Conservation (phyloP, 495 filamentous ascomycete species). For the Daldinia caldariorum region DNA sequence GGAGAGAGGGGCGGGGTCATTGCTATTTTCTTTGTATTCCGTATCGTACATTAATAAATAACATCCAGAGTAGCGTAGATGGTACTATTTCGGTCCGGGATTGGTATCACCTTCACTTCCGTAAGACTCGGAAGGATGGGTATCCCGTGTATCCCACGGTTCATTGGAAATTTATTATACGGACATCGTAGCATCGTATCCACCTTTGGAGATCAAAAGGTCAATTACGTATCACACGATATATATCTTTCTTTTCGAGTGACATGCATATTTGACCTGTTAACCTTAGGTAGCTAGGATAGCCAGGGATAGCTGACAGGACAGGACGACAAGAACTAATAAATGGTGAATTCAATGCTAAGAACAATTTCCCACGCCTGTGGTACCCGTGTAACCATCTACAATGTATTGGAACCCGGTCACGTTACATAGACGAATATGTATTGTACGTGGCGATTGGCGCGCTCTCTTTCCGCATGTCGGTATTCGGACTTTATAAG, state of each 20-base stretch:
- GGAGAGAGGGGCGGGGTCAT: neutral
- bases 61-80: neutral
- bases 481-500: slow-evolving; percentile 41
- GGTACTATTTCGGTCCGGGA: neutral
- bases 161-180: slow-evolving; percentile 19
- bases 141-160: slow-evolving; percentile 7
- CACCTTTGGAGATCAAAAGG: slow-evolving; percentile 3
- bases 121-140: slow-evolving; percentile 3
- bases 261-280: slow-evolving; percentile 11
- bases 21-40: slow-evolving; percentile 9
- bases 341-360: slow-evolving; percentile 1
- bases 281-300: neutral
- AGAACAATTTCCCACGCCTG: slow-evolving; percentile 25
- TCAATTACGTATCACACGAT: slow-evolving; percentile 17
- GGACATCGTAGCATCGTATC: neutral
- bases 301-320: slow-evolving; percentile 5
- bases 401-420: slow-evolving; percentile 15
- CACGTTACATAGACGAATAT: slow-evolving; percentile 22
- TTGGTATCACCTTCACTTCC: neutral
- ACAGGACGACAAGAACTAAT: too few relatives aligned
- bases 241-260: slow-evolving; percentile 3
- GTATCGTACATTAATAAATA: slow-evolving; percentile 8
- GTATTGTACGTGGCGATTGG: slow-evolving; percentile 11
- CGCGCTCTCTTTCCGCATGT: slow-evolving; percentile 35
- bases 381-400: slow-evolving; percentile 30